Base-by-base conservation (phyloP, 176 grass and related monocot species). In the Pontederia paniculata region DNA sequence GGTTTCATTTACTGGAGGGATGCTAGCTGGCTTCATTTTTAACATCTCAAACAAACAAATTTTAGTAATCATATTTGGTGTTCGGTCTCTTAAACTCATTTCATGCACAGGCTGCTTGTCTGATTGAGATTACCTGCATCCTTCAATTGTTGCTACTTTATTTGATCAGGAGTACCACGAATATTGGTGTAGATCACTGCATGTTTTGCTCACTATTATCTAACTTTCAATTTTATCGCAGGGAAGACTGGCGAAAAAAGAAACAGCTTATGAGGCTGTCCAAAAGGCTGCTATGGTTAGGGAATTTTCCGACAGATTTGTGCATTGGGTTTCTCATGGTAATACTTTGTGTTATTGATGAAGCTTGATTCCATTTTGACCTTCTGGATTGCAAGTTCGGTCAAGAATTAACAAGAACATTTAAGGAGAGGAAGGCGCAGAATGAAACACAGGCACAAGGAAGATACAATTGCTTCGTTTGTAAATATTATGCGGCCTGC, bases 291-390 rank as follows among this genome's bases (percentile, higher is more conserved):
- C 45, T 14, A 45, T 6, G 43, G 12, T 0, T 9, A 12, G 0
- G 15, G 41, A 59, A 10, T 42, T 47, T 48, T 63, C 60, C 15
- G 60, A 63, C 44, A 63, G 44, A 12, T 63, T 63, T 16, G 42
- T 13, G 60, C 37, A 48, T 11, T 63, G 60, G 60, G 42, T 63
- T 16, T 46, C 45, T 2, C 10, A 23, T 21, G 60, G 42, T 46
- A 44, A 63, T 42, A 48, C 60, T 63, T 63, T 63, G 47, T 63
- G 42, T 17, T 21, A 63, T 48, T 63, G 44, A 63, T 48, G 20
- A 42, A 11, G 16, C 45, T 21, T 59, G 15, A 42, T 59, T 43
- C 17, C 28, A 42, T n/a, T 59, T n/a, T 9, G 3, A 63, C 17
- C 15, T 45, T 21, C 28, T 23, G 17, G n/a, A n/a, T 10, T 19